phyloP scores from a whole-genome alignment of 305 asterid genomes.

The Fraxinus sp. region DNA sequence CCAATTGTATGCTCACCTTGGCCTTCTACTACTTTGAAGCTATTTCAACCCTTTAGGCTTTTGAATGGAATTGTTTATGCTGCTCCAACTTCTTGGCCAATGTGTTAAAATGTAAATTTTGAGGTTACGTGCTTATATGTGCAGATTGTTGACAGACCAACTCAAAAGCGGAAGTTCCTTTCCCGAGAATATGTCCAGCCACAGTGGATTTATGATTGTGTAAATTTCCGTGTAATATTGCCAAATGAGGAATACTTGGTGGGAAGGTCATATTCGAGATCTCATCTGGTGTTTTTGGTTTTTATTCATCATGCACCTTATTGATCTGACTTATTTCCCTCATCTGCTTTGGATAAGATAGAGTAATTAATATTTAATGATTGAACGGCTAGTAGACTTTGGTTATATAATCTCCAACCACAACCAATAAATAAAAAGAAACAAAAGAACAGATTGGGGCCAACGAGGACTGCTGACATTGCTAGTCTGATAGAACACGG shows the following conservation, averaged over 20 bases:
- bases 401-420: not conserved
- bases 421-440: not conserved
- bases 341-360: not conserved
- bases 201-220: conserved; percentile 90
- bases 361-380: not conserved
- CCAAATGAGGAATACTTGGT: conserved; percentile 72
- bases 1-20: not conserved
- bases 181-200: conserved; percentile 93
- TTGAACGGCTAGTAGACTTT: not conserved
- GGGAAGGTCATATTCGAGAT: conserved; percentile 59
- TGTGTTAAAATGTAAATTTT: conserved; percentile 6
- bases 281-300: not conserved
- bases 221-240: conserved; percentile 75
- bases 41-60: not conserved
- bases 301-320: not conserved
- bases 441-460: not conserved
- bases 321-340: not conserved
- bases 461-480: not conserved
- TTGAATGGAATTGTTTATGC: not conserved
- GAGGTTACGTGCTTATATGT: conserved; percentile 18
- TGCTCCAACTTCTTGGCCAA: not conserved
- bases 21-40: not conserved
- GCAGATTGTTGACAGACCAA: conserved; percentile 94
- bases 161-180: conserved; percentile 70
- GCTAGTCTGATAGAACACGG: not conserved